Conservation (phyloP, 495 filamentous ascomycete genomes). For the Tuber calosporum region DNA sequence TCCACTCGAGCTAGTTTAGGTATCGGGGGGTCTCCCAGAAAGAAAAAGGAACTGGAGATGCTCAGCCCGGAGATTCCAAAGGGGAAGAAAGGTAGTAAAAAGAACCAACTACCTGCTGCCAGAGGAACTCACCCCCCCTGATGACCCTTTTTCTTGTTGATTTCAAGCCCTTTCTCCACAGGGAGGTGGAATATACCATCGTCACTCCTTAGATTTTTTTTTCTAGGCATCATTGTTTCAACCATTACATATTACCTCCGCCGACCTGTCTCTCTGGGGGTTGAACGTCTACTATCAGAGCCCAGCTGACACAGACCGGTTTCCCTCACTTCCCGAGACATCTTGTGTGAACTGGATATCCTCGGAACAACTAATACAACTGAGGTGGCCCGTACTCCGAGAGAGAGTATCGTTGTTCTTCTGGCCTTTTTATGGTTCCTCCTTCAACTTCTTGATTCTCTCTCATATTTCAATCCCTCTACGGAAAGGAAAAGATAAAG, state of each 20-base stretch:
- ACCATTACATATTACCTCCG: constrained; percentile 1
- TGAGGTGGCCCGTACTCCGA: background rate
- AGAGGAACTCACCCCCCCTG: background rate
- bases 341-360: background rate
- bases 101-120: background rate
- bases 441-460: background rate
- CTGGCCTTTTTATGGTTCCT: background rate
- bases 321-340: background rate
- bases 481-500: background rate
- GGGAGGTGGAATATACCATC: background rate
- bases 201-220: background rate
- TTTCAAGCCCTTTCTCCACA: background rate
- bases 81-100: background rate
- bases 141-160: background rate
- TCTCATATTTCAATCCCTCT: background rate
- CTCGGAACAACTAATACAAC: background rate
- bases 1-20: constrained; percentile 1
- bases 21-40: background rate
- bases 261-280: background rate
- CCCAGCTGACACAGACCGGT: background rate
- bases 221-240: background rate
- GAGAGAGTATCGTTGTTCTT: background rate
- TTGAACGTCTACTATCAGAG: background rate
- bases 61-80: background rate
- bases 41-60: constrained; percentile 6